Base-by-base conservation (phyloP, 345 rosid species). In the Gossypium ekmanianum region DNA sequence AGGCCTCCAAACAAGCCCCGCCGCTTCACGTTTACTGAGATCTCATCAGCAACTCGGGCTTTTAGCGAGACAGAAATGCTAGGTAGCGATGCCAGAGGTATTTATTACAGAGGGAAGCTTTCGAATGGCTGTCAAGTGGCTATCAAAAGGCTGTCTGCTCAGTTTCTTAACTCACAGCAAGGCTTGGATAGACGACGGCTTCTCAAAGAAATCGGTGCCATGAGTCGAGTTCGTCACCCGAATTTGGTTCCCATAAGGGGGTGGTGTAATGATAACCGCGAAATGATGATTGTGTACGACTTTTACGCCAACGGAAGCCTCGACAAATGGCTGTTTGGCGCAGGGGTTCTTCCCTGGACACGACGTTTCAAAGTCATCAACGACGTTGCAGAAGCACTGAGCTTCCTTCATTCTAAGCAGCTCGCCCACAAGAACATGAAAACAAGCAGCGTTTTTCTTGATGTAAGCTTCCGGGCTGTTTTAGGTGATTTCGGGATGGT, bases 391-490 rank as follows among this genome's bases (percentile, higher is more conserved):
- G 84, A 85, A 13, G 87, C 77, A 2, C 77, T 88, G n/a, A 73
- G 74, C 52, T 85, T 84, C 78, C 68, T 83, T 59, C 85, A 84
- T 24, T 82, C 85, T 0, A 76, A 79, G 79, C 80, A 80, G 16
- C 84, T 82, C 0, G 77, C 91, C 11, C 89, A 82, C 83, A 88
- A 85, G 79, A 88, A 88, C 73, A 75, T 85, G 87, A 88, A 81
- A 73, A 76, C 82, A 7, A 82, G 77, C 41, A 85, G 83, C 45
- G 85, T 85, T 20, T 81, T 84, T 41, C 82, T 87, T 0, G 85
- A 85, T 65, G 74, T 88, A 18, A 88, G 84, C 72, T 88, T 88
- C 83, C 77, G 88, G 27, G 86, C 86, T 2, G 82, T 78, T 7
- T 56, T 85, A n/a, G 86, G 91, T 8, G 88, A 85, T 71, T 84